Conservation (phyloP, 371 early-diverging fungal species). For the Catenaria anguillulae region DNA sequence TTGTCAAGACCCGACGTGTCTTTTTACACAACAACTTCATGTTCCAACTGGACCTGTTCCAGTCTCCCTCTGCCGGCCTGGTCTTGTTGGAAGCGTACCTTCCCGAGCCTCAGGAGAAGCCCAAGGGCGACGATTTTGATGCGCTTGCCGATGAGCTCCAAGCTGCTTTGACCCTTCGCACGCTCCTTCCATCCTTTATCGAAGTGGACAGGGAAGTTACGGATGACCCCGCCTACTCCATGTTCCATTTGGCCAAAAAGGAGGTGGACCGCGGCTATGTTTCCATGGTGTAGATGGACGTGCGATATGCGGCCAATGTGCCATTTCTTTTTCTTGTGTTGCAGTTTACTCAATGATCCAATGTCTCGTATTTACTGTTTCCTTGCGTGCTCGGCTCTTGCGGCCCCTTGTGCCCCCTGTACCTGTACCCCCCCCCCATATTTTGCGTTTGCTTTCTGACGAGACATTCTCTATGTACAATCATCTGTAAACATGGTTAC, state of each 20-base stretch:
- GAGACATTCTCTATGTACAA: no score
- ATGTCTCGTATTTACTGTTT: no score
- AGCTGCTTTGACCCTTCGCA: background rate
- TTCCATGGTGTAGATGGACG: background rate
- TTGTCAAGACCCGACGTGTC: constrained; percentile 19
- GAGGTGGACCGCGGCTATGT: background rate
- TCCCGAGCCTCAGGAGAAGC: background rate
- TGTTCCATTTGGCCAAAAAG: constrained; percentile 4
- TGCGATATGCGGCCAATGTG: no score
- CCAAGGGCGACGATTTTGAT: no score
- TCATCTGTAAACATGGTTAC: no score
- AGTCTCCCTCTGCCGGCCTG: background rate
- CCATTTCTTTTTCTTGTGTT: no score
- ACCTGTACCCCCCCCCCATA: no score
- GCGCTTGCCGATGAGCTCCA: background rate
- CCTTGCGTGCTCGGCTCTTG: no score
- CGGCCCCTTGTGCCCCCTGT: no score
- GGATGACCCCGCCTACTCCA: constrained; percentile 1
- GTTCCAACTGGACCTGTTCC: constrained; percentile 21
- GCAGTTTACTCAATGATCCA: no score
- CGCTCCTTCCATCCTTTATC: background rate
- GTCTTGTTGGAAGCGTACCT: constrained; percentile 5
- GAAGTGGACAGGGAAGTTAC: constrained; percentile 5
- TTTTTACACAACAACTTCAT: constrained; percentile 21
- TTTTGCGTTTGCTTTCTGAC: no score